phyloP scores from a whole-genome alignment of 306 rosid species.

The Argentina anserina region DNA sequence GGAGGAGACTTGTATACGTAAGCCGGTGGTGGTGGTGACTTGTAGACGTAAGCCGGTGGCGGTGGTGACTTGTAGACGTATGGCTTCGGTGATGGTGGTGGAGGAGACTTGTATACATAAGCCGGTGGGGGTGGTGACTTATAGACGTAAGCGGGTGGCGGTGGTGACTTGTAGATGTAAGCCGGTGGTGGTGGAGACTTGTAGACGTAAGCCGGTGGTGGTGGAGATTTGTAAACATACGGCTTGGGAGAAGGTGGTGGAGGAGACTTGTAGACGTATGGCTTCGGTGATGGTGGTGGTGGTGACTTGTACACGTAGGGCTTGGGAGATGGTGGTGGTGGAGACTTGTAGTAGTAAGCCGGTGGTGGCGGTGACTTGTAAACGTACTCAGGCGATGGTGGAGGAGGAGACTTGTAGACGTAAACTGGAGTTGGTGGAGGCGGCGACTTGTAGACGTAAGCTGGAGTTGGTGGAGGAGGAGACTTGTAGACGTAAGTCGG shows the following conservation, averaged over 20 bases:
- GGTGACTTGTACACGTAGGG: neutral
- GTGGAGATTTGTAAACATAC: slow-evolving; percentile 25
- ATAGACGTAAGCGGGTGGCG: slow-evolving; percentile 28
- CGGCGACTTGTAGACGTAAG: slow-evolving; percentile 9
- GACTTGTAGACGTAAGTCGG: slow-evolving; percentile 26
- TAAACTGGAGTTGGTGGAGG: neutral
- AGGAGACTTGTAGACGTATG: slow-evolving; percentile 16
- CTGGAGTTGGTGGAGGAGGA: slow-evolving; percentile 40
- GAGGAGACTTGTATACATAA: slow-evolving; percentile 19
- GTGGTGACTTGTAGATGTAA: slow-evolving; percentile 24
- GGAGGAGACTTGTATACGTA: slow-evolving; percentile 26
- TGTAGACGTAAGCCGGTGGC: neutral
- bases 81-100: neutral
- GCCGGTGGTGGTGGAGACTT: slow-evolving; percentile 26
- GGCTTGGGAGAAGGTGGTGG: slow-evolving; percentile 9
- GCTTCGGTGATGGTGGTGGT: neutral
- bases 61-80: slow-evolving; percentile 9
- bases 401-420: neutral
- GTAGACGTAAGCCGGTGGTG: slow-evolving; percentile 19
- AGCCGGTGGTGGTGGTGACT: slow-evolving; percentile 25
- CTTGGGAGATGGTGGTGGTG: neutral
- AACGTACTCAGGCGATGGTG: slow-evolving; percentile 10
- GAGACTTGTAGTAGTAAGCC: neutral
- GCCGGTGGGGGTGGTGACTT: slow-evolving; percentile 22
- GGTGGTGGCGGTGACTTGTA: slow-evolving; percentile 40